Conservation (phyloP, 192 early-diverging fungal genomes). For the Endogone sp. region DNA sequence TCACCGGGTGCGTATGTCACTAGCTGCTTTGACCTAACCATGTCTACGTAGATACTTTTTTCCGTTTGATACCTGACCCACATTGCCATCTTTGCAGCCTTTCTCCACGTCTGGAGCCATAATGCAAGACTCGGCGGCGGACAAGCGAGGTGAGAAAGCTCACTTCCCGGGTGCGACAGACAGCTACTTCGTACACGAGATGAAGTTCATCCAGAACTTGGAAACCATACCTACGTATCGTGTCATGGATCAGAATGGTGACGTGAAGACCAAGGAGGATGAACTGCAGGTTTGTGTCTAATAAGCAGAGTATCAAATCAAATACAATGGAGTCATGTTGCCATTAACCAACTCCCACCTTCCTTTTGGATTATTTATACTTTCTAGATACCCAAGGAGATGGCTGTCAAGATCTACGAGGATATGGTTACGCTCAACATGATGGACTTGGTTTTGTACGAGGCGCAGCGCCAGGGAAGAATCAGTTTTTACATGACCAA, state of each 20-base stretch:
- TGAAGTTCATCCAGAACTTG: constrained; percentile 60
- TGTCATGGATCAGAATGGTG: constrained; percentile 88
- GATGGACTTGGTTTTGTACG: constrained; percentile 95
- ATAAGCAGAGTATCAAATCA: too few relatives aligned
- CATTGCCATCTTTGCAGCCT: too few relatives aligned
- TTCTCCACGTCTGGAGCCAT: too few relatives aligned
- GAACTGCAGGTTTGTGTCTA: constrained; percentile 54
- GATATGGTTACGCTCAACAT: constrained; percentile 86
- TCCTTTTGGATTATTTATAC: background rate
- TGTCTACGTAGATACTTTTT: too few relatives aligned
- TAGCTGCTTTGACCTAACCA: too few relatives aligned
- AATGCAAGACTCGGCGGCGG: too few relatives aligned
- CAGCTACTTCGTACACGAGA: constrained; percentile 58
- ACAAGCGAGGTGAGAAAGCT: constrained; percentile 47
- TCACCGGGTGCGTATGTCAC: too few relatives aligned
- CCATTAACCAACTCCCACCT: background rate
- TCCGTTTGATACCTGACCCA: too few relatives aligned
- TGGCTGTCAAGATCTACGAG: constrained; percentile 78
- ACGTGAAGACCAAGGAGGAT: constrained; percentile 62
- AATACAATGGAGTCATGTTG: too few relatives aligned
- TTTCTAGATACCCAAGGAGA: constrained; percentile 72
- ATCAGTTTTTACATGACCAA: constrained; percentile 99
- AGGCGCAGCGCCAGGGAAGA: constrained; percentile 96
- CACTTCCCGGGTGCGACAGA: constrained; percentile 62
- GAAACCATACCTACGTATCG: constrained; percentile 86